phyloP scores from a whole-genome alignment of 1,139 yeast genomes.

The Spencermartinsiella ligniputridi region DNA sequence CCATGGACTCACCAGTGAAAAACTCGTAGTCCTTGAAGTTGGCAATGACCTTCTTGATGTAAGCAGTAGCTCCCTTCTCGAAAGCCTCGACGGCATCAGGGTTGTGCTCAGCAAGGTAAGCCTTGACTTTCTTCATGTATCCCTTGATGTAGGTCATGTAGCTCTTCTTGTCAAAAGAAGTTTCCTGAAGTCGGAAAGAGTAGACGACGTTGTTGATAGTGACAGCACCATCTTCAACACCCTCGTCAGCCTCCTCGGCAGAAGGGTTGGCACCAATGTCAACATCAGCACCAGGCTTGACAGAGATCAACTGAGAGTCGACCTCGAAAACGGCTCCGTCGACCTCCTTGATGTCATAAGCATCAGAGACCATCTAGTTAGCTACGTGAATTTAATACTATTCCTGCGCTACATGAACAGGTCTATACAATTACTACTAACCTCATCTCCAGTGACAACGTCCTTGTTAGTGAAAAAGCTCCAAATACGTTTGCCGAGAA shows the following conservation, averaged over 20 bases:
- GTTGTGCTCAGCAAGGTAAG: slow-evolving; percentile 75
- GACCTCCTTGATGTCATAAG: slow-evolving; percentile 82
- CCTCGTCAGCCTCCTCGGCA: slow-evolving; percentile 89
- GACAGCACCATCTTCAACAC: slow-evolving; percentile 74
- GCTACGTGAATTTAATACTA: not conserved
- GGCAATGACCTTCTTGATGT: slow-evolving; percentile 91
- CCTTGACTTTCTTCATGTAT: slow-evolving; percentile 95
- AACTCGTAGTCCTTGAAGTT: slow-evolving; percentile 99
- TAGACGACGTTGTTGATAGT: slow-evolving; percentile 96
- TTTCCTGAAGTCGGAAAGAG: slow-evolving; percentile 97
- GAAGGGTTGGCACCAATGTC: slow-evolving; percentile 99
- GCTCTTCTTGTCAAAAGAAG: slow-evolving; percentile 95
- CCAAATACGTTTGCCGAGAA: no score
- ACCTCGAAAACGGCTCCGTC: slow-evolving; percentile 95
- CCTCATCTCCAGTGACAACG: slow-evolving; percentile 88
- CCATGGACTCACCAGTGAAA: slow-evolving; percentile 99
- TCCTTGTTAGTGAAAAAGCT: slow-evolving; percentile 56
- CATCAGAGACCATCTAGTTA: slow-evolving; percentile 66
- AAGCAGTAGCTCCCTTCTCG: slow-evolving; percentile 94
- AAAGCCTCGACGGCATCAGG: slow-evolving; percentile 84
- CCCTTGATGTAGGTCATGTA: slow-evolving; percentile 94
- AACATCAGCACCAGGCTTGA: slow-evolving; percentile 78
- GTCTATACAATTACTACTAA: slow-evolving; percentile 26
- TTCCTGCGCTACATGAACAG: not conserved
- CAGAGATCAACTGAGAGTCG: slow-evolving; percentile 86